Evolutionary conservation across 345 rosid genomes (phyloP), one percentile per base, ranked within the genome.

Genomic region (Carallia brachiata): DNA sequence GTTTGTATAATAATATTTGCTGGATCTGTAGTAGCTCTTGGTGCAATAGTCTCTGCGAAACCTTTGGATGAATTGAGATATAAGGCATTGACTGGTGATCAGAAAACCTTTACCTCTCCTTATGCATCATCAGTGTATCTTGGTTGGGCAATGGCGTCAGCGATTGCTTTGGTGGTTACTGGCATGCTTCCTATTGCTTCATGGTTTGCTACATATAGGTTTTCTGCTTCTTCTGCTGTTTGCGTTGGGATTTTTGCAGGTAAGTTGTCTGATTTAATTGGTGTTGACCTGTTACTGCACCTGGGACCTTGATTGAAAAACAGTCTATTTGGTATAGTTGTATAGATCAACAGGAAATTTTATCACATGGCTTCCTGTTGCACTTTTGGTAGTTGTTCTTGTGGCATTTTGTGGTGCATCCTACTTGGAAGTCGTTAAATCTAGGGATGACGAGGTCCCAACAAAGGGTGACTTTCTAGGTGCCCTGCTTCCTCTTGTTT

Each of bases 61-160:
- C 99, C 99, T 36, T 82, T 96, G 73, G 96, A 87, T 54, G 86
- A 85, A 72, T 85, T 92, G 62, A 72, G 80, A 66, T 90, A 96
- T 87, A 88, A 82, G 86, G 86, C 86, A 69, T 87, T 80, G 89
- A 84, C 93, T 72, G 84, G 84, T 70, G 88, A 75, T 52, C 84
- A 82, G 68, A 80, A 84, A 72, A 79, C 80, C 83, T 85, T 84
- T 73, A 73, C 73, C 57, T 92, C 99, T 77, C 90, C 96, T 52
- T 96, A 96, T 79, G 83, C 87, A 70, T 96, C 99, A 76, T 82
- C 97, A 52, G 87, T 81, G 47, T 96, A 90, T 83, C 81, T 96
- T 79, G 99, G 99, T 56, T 96, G 98, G 98, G 96, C 96, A 56
- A 89, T 96, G 91, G 95, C 99, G 68, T 86, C 96, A 77, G 98